phyloP scores from a whole-genome alignment of 345 rosid genomes.

The Iberis pinnata region DNA sequence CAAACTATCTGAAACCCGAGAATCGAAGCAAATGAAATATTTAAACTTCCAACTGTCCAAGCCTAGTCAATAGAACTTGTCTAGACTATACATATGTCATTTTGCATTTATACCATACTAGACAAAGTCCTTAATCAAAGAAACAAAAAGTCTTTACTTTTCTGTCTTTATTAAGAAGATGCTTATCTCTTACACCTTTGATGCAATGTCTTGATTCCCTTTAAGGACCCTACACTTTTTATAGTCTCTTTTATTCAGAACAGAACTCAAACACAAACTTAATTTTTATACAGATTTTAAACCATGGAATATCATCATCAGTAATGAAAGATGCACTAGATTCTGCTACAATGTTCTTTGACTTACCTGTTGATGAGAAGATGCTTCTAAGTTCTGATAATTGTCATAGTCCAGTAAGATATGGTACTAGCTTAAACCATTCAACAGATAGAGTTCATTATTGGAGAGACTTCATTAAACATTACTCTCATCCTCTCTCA shows the following conservation, averaged over 20 bases:
- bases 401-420: slow-evolving; percentile 42
- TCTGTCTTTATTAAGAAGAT: slow-evolving; percentile 5
- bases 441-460: slow-evolving; percentile 37
- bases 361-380: slow-evolving; percentile 46
- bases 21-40: no score
- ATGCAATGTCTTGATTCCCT: not conserved
- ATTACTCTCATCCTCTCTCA: slow-evolving; percentile 49
- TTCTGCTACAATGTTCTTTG: slow-evolving; percentile 44
- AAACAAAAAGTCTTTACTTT: slow-evolving; percentile 8
- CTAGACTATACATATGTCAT: no score
- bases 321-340: slow-evolving; percentile 36
- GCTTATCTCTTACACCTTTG: not conserved
- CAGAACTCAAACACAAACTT: slow-evolving; percentile 8
- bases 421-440: slow-evolving; percentile 56
- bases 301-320: slow-evolving; percentile 42
- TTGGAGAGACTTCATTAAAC: slow-evolving; percentile 68
- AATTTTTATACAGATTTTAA: slow-evolving; percentile 34
- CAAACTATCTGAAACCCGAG: no score
- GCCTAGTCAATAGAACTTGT: no score
- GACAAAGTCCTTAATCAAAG: slow-evolving; percentile 5
- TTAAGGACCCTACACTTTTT: not conserved
- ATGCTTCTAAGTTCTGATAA: slow-evolving; percentile 38
- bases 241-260: not conserved
- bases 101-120: slow-evolving; percentile 7
- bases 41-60: no score